phyloP scores from a whole-genome alignment of 371 early-diverging fungal genomes.

The Capillidium rhysosporum region DNA sequence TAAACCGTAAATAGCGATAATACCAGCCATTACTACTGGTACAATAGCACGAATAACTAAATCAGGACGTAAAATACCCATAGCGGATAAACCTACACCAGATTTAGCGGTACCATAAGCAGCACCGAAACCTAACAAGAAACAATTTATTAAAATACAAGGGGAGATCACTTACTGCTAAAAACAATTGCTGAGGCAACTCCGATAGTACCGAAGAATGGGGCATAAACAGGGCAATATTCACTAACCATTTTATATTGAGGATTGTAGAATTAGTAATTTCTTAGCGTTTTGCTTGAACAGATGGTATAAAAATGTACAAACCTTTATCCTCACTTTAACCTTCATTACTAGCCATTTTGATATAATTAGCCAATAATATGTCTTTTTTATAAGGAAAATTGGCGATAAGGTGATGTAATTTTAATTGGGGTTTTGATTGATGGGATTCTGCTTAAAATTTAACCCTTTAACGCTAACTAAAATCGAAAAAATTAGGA shows the following conservation, averaged over 20 bases:
- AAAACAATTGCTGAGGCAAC: slow-evolving; percentile 90
- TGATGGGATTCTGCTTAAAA: no score
- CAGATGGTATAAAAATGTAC: no score
- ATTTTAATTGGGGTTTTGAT: no score
- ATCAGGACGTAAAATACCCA: slow-evolving; percentile 76
- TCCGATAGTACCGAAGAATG: slow-evolving; percentile 94
- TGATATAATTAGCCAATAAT: no score
- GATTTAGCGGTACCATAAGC: slow-evolving; percentile 86
- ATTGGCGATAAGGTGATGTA: no score
- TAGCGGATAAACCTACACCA: slow-evolving; percentile 71
- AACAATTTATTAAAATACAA: not conserved
- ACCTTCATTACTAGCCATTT: no score
- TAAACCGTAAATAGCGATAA: slow-evolving; percentile 78
- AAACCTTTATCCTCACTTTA: no score
- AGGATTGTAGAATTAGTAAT: no score
- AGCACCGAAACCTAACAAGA: slow-evolving; percentile 55
- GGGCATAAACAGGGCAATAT: slow-evolving; percentile 81
- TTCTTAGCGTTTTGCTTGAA: no score
- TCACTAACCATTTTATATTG: slow-evolving; percentile 8
- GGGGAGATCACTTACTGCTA: slow-evolving; percentile 52
- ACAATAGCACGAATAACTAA: slow-evolving; percentile 70
- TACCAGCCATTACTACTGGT: slow-evolving; percentile 89
- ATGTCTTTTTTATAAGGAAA: no score
- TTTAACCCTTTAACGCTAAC: no score
- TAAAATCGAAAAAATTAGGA: no score